phyloP scores from a whole-genome alignment of 176 grass and related monocot genomes.

The Secale cereale region DNA sequence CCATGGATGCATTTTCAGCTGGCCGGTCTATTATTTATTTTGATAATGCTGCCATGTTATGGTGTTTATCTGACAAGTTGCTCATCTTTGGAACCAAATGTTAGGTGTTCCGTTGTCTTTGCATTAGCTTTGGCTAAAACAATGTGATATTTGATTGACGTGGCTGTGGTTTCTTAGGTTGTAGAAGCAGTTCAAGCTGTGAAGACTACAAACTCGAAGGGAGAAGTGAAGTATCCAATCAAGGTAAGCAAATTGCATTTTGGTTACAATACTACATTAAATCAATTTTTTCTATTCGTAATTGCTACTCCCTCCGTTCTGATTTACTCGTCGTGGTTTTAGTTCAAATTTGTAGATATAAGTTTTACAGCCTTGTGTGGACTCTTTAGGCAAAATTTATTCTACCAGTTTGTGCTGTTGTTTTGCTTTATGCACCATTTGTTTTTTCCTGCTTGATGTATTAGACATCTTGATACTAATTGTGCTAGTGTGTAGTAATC shows the following conservation, averaged over 20 bases:
- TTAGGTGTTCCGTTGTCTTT: neutral
- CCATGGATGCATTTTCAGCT: neutral
- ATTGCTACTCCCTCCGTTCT: no score
- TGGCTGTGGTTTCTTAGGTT: constrained; percentile 51
- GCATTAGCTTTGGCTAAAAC: neutral
- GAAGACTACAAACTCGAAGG: constrained; percentile 78
- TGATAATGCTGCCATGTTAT: no score
- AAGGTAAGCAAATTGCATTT: constrained; percentile 51
- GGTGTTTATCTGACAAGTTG: neutral
- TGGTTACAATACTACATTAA: neutral
- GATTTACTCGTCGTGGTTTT: no score
- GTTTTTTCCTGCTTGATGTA: no score
- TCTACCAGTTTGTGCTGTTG: neutral
- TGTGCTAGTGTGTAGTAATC: no score
- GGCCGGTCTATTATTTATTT: neutral
- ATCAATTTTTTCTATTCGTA: no score
- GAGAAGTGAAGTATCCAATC: constrained; percentile 93
- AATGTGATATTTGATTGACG: neutral
- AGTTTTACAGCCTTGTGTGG: no score
- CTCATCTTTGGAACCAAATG: neutral
- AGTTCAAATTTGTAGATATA: no score
- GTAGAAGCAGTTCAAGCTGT: constrained; percentile 92
- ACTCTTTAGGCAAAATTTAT: no score
- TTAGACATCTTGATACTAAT: no score
- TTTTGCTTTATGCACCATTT: neutral